These are phyloP conservation scores for Tulasnella sp. DNA, from an alignment of 768 basidiomycete species.

Conservation along the genomic window DNA sequence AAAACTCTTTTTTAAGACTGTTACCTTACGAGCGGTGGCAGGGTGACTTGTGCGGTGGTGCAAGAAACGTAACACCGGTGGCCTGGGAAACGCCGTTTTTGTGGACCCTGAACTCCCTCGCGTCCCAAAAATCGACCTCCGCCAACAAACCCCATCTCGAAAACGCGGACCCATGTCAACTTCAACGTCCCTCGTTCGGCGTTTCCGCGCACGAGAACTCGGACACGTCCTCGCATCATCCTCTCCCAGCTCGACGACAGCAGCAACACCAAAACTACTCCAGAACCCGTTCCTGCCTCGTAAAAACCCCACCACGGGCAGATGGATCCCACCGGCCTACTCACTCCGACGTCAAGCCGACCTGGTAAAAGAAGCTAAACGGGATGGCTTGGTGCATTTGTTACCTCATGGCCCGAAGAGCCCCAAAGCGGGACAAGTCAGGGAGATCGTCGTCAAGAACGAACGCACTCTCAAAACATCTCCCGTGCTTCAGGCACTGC, in stretches of 20 bases:
- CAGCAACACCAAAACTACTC: slow-evolving; percentile 21
- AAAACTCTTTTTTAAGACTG: background rate
- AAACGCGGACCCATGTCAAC: background rate
- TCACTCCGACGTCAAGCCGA: slow-evolving; percentile 73
- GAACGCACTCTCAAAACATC: slow-evolving; percentile 17
- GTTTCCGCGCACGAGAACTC: slow-evolving; percentile 1
- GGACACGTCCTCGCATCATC: background rate
- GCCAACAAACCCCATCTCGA: background rate
- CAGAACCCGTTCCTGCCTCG: slow-evolving; percentile 65
- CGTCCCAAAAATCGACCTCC: background rate
- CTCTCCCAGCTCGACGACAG: background rate
- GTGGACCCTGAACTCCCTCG: background rate
- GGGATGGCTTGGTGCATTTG: slow-evolving; percentile 44
- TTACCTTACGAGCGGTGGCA: background rate
- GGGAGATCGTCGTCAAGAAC: background rate
- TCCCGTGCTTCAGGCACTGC: slow-evolving; percentile 24
- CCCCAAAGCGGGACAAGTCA: background rate
- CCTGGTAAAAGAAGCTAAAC: slow-evolving; percentile 62
- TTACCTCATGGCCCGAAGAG: slow-evolving; percentile 64
- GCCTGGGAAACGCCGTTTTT: background rate
- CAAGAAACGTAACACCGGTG: background rate
- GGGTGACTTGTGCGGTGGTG: background rate
- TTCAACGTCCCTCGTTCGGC: background rate
- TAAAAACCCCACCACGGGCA: slow-evolving; percentile 49
- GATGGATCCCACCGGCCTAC: slow-evolving; percentile 63